Evolutionary conservation across 139 green algal genomes (phyloP).

Genomic region (Haematococcus sp.): DNA sequence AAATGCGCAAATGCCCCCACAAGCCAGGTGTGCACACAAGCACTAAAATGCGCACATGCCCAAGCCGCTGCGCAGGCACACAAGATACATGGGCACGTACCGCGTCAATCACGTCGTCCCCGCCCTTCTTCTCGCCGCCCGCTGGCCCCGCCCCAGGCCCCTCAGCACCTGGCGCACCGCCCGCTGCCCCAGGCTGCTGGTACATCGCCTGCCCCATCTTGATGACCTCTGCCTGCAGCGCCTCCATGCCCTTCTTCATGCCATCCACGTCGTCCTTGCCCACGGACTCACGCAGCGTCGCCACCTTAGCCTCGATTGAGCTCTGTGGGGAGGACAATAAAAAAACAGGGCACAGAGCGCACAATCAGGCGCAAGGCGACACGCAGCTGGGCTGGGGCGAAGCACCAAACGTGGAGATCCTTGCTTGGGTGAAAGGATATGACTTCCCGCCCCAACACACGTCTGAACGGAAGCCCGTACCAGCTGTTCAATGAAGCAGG

Average conservation of each 20-base stretch:
- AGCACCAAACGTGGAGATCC: background rate
- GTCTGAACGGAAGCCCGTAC: background rate
- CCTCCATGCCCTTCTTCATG: constrained; percentile 91
- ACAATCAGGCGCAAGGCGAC: background rate
- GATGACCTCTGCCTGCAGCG: constrained; percentile 92
- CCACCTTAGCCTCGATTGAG: constrained; percentile 83
- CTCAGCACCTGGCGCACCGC: constrained; percentile 28
- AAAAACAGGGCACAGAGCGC: background rate
- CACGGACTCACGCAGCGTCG: constrained; percentile 66
- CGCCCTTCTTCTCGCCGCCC: constrained; percentile 34
- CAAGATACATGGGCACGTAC: too few species aligned
- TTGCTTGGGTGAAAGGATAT: too few species aligned
- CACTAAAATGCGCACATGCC: too few species aligned
- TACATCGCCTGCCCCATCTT: constrained; percentile 92
- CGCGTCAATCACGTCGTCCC: constrained; percentile 95
- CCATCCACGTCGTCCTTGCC: constrained; percentile 61
- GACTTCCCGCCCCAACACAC: too few species aligned
- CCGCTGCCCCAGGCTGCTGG: constrained; percentile 42
- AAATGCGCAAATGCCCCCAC: too few species aligned
- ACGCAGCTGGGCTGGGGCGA: background rate
- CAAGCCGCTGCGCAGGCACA: too few species aligned
- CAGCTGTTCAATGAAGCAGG: too few species aligned
- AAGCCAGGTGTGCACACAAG: too few species aligned
- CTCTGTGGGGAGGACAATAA: constrained; percentile 1
- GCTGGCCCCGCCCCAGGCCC: constrained; percentile 15